These are phyloP conservation scores for Dryas alaskensis DNA, from an alignment of 306 rosid species.

Conservation along the genomic window DNA sequence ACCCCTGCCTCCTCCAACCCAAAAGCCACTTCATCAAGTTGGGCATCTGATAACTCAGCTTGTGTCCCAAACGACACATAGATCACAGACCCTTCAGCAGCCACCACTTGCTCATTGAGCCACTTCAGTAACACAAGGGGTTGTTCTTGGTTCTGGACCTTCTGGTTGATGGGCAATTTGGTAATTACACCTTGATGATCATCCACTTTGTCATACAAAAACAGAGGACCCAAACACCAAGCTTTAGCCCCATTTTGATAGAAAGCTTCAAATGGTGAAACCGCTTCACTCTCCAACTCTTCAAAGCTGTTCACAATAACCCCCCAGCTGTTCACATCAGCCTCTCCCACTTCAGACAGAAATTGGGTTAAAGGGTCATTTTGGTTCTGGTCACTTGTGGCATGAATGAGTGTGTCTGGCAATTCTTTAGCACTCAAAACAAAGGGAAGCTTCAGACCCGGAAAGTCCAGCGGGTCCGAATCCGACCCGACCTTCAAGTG, in stretches of 20 bases:
- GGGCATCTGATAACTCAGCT: slow-evolving; percentile 20
- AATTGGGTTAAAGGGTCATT: slow-evolving; percentile 1
- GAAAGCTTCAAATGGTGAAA: slow-evolving; percentile 20
- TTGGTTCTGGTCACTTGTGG: neutral
- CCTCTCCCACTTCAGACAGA: slow-evolving; percentile 13
- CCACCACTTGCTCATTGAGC: slow-evolving; percentile 4
- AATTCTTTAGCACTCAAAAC: slow-evolving; percentile 7
- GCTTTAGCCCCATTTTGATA: slow-evolving; percentile 16
- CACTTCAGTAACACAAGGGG: neutral
- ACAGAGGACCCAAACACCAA: slow-evolving; percentile 35
- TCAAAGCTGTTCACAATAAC: slow-evolving; percentile 30
- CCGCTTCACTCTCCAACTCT: slow-evolving; percentile 23
- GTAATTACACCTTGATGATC: neutral
- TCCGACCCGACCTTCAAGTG: neutral
- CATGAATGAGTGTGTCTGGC: slow-evolving; percentile 19
- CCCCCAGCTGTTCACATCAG: slow-evolving; percentile 28
- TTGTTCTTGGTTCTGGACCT: neutral
- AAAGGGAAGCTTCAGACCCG: slow-evolving; percentile 20
- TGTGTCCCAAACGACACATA: slow-evolving; percentile 37
- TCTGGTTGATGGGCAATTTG: neutral
- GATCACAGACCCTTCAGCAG: slow-evolving; percentile 19
- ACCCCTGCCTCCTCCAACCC: slow-evolving; percentile 32
- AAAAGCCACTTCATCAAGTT: slow-evolving; percentile 33
- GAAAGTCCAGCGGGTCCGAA: slow-evolving; percentile 7
- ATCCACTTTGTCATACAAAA: slow-evolving; percentile 17